These are phyloP conservation scores for Brasilioporus rufonigricans DNA, from an alignment of 768 basidiomycete species.

Conservation along the genomic window DNA sequence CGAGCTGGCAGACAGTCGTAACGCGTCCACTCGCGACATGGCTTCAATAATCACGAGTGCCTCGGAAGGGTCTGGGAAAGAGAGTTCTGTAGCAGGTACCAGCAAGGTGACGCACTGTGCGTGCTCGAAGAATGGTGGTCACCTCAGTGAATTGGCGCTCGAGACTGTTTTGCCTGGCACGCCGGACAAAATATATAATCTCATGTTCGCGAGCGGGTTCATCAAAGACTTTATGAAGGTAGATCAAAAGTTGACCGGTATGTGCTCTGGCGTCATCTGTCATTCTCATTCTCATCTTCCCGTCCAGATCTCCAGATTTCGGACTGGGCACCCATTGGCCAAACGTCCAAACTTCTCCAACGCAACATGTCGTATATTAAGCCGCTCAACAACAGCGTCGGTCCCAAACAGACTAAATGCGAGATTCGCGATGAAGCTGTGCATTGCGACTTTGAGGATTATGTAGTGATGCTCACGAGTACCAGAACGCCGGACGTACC, in stretches of 20 bases:
- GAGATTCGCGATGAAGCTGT: slow-evolving; percentile 87
- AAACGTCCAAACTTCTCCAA: slow-evolving; percentile 65
- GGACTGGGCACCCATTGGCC: slow-evolving; percentile 79
- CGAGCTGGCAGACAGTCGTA: slow-evolving; percentile 21
- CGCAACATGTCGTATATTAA: slow-evolving; percentile 98
- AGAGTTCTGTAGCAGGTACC: slow-evolving; percentile 6
- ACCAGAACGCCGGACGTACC: slow-evolving; percentile 95
- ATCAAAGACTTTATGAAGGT: slow-evolving; percentile 90
- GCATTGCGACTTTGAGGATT: slow-evolving; percentile 80
- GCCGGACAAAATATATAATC: slow-evolving; percentile 92
- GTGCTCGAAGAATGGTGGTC: slow-evolving; percentile 68
- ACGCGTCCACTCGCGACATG: slow-evolving; percentile 18
- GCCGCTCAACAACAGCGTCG: slow-evolving; percentile 81
- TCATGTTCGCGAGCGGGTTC: slow-evolving; percentile 95
- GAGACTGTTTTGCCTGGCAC: slow-evolving; percentile 82
- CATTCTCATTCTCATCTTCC: background rate
- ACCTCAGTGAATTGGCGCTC: slow-evolving; percentile 72
- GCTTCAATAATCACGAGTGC: slow-evolving; percentile 14
- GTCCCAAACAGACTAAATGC: slow-evolving; percentile 95
- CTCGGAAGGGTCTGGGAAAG: slow-evolving; percentile 16
- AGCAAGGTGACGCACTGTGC: slow-evolving; percentile 68
- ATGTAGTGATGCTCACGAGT: slow-evolving; percentile 79
- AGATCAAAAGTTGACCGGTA: slow-evolving; percentile 88
- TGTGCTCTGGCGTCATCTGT: slow-evolving; percentile 22
- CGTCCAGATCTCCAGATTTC: slow-evolving; percentile 86